Percentiles rank a stretch among this genome's conserved stretches.
phyloP scores from a whole-genome alignment of 257 asterid genomes.

The Verbena officinalis region DNA sequence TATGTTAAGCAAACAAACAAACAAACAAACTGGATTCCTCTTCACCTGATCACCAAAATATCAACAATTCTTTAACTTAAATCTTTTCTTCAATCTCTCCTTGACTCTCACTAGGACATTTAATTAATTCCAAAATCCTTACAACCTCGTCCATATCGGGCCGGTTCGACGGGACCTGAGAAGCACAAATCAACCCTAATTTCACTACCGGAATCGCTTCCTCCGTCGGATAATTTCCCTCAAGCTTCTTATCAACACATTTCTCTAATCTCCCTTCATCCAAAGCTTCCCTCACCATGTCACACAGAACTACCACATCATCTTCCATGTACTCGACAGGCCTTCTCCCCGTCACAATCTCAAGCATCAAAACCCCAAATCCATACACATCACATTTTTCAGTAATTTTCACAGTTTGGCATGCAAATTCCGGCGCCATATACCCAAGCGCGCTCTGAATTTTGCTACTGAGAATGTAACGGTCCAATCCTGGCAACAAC shows the following conservation, averaged over 20 bases:
- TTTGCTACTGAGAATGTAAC: slow-evolving; percentile 76
- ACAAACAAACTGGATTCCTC: slow-evolving; percentile 44
- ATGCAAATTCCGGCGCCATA: slow-evolving; percentile 89
- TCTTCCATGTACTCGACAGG: slow-evolving; percentile 91
- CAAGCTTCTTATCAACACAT: slow-evolving; percentile 58
- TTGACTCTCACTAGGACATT: slow-evolving; percentile 51
- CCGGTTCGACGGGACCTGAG: slow-evolving; percentile 85
- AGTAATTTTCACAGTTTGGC: slow-evolving; percentile 79
- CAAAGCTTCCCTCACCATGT: slow-evolving; percentile 72
- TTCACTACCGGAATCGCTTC: slow-evolving; percentile 78
- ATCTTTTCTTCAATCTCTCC: slow-evolving; percentile 47
- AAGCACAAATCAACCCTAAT: slow-evolving; percentile 79
- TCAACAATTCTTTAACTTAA: slow-evolving; percentile 22
- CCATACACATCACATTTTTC: slow-evolving; percentile 89
- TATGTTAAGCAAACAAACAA: slow-evolving; percentile 12
- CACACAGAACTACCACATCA: slow-evolving; percentile 77
- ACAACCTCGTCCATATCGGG: slow-evolving; percentile 89
- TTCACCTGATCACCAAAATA: slow-evolving; percentile 39
- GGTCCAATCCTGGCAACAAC: slow-evolving; percentile 63
- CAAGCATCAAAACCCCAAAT: slow-evolving; percentile 70
- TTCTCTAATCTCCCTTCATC: slow-evolving; percentile 76
- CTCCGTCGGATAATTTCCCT: slow-evolving; percentile 55
- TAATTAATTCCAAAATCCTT: slow-evolving; percentile 68
- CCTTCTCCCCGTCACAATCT: slow-evolving; percentile 70
- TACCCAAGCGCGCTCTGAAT: slow-evolving; percentile 88